A percentile compares a stretch with the other conserved stretches of the same genome.
These are phyloP conservation scores for Emydomyces testavorans DNA, from an alignment of 2,329 filamentous ascomycete species.

Conservation along the genomic window DNA sequence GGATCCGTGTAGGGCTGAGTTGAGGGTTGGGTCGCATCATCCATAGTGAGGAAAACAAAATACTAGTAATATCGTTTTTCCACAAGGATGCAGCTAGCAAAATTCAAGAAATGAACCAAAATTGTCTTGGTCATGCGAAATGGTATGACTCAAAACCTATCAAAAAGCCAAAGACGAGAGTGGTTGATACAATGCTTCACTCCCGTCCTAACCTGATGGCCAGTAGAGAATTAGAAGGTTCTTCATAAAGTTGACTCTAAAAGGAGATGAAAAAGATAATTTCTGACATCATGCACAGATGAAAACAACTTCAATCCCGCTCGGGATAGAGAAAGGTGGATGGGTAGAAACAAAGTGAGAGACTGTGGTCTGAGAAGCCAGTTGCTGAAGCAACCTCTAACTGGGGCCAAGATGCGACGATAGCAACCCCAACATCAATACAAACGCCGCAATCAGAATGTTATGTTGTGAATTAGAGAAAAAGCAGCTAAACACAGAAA, in stretches of 20 bases:
- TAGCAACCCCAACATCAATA: neutral
- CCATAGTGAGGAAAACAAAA: slow-evolving; percentile 8
- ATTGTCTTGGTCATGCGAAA: neutral
- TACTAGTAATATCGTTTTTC: neutral
- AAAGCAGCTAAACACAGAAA: neutral
- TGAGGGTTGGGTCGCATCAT: slow-evolving; percentile 48
- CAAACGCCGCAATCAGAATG: neutral
- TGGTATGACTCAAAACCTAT: no score
- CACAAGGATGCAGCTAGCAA: neutral
- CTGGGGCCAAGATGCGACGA: neutral
- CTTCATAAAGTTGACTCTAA: neutral
- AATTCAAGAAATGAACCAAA: neutral
- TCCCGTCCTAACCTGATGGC: neutral
- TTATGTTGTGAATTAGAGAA: neutral
- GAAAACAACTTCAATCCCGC: no score
- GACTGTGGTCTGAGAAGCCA: neutral
- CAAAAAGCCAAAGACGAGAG: no score
- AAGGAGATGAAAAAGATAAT: neutral
- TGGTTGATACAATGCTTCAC: neutral
- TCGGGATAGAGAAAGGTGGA: no score
- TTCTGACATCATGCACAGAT: no score
- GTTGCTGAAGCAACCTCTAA: slow-evolving; percentile 2
- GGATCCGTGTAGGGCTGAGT: slow-evolving; percentile 76
- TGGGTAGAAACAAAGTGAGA: neutral
- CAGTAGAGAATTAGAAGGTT: no score